Conservation (phyloP, 805 yeast species). For the Candida schatavii region DNA sequence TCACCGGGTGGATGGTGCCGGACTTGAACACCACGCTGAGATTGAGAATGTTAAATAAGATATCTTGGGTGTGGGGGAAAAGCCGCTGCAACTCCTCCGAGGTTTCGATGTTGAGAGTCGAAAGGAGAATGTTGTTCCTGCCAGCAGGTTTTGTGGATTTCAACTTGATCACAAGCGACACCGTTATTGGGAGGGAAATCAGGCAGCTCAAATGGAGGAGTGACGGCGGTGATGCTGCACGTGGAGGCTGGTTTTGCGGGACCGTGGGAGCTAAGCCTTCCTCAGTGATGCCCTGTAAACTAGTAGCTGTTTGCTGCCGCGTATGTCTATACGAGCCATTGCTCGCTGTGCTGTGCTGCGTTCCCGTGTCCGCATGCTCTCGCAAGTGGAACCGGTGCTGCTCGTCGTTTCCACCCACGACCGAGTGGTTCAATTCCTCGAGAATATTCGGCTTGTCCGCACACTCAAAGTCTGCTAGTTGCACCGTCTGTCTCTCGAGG, state of each 20-base stretch:
- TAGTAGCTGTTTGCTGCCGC: neutral
- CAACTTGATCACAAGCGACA: constrained; percentile 44
- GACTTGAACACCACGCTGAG: constrained; percentile 23
- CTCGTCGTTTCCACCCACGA: neutral
- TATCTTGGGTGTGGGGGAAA: constrained; percentile 9
- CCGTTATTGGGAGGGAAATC: constrained; percentile 24
- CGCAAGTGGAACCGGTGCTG: neutral
- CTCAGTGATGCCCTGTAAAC: neutral
- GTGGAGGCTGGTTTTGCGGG: neutral
- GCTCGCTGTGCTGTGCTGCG: neutral
- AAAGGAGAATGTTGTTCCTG: constrained; percentile 40
- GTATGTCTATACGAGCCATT: neutral
- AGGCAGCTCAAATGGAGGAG: constrained; percentile 1
- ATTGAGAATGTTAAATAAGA: constrained; percentile 20
- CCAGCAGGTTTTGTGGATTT: constrained; percentile 50
- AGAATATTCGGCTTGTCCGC: constrained; percentile 2
- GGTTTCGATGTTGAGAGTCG: constrained; percentile 47
- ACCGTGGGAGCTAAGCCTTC: neutral
- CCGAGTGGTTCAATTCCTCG: constrained; percentile 1
- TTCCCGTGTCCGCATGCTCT: neutral
- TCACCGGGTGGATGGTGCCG: constrained; percentile 24
- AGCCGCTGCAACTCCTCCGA: constrained; percentile 36
- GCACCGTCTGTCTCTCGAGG: neutral
- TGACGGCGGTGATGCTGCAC: neutral
- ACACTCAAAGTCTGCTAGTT: constrained; percentile 1